Evolutionary conservation across 73 alveolate genomes (phyloP).

Genomic region (Paraurostyla sp.): DNA sequence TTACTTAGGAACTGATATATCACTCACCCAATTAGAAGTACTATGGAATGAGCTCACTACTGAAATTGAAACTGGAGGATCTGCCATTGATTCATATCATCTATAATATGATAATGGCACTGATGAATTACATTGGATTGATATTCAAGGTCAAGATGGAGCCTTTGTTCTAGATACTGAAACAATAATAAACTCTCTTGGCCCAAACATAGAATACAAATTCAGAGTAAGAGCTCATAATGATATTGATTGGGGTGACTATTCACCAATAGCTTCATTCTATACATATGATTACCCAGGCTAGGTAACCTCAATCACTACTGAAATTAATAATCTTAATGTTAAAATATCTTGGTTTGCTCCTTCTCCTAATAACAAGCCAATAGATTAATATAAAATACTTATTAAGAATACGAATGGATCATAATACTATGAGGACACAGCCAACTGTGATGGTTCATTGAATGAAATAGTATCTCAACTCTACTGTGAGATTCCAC

Average conservation of each 20-base stretch:
- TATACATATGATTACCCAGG: neutral
- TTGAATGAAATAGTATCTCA: neutral
- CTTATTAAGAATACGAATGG: neutral
- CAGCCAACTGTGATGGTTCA: conserved; percentile 55
- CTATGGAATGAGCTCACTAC: conserved; percentile 55
- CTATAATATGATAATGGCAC: conserved; percentile 46
- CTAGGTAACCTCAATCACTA: neutral
- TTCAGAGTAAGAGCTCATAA: conserved; percentile 51
- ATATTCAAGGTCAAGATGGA: neutral
- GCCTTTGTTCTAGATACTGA: neutral
- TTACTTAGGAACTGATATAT: conserved; percentile 33
- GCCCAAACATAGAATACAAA: neutral
- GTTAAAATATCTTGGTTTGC: conserved; percentile 69
- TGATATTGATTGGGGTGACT: conserved; percentile 50
- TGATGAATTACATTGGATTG: neutral
- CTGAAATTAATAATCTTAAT: neutral
- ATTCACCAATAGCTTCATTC: conserved; percentile 25
- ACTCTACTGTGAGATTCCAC: conserved; percentile 54
- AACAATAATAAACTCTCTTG: neutral
- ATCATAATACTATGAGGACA: neutral
- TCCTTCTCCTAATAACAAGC: conserved; percentile 16
- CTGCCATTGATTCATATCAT: conserved; percentile 36
- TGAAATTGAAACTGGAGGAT: neutral
- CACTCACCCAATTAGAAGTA: conserved; percentile 22
- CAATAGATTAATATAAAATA: conserved; percentile 31